These are phyloP conservation scores for Casuarina equisetifolia DNA, from an alignment of 306 rosid species.

Conservation along the genomic window DNA sequence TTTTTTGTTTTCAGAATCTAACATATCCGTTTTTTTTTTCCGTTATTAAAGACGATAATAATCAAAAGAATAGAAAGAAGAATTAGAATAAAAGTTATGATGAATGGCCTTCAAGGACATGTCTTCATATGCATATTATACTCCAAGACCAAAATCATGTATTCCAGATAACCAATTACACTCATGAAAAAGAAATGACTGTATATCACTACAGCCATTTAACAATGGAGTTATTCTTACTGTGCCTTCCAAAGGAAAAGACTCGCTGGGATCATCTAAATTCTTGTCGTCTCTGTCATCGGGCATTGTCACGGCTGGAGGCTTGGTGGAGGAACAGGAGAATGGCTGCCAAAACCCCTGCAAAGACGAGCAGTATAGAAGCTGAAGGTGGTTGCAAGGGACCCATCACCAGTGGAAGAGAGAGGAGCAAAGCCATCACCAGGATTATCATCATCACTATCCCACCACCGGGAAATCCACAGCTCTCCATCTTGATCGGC, in stretches of 20 bases:
- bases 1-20: no score
- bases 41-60: neutral
- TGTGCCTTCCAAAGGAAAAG: no score
- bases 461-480: neutral
- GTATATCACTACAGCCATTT: no score
- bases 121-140: no score
- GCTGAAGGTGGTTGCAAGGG: slow-evolving; percentile 23
- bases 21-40: no score
- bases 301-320: neutral
- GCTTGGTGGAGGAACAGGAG: slow-evolving; percentile 8
- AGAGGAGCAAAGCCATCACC: slow-evolving; percentile 14
- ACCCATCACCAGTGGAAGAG: slow-evolving; percentile 26
- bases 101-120: no score
- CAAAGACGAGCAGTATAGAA: neutral
- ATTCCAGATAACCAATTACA: neutral
- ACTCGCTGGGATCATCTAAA: no score
- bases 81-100: neutral
- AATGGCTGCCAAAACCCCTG: neutral
- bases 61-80: neutral
- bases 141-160: neutral
- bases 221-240: no score
- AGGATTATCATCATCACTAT: slow-evolving; percentile 19
- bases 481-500: neutral
- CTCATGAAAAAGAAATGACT: no score
- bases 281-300: no score